Percentiles rank a stretch among this genome's conserved stretches.
Conservation (phyloP, 1,139 yeast genomes). For the Meyerozyma sp. region DNA sequence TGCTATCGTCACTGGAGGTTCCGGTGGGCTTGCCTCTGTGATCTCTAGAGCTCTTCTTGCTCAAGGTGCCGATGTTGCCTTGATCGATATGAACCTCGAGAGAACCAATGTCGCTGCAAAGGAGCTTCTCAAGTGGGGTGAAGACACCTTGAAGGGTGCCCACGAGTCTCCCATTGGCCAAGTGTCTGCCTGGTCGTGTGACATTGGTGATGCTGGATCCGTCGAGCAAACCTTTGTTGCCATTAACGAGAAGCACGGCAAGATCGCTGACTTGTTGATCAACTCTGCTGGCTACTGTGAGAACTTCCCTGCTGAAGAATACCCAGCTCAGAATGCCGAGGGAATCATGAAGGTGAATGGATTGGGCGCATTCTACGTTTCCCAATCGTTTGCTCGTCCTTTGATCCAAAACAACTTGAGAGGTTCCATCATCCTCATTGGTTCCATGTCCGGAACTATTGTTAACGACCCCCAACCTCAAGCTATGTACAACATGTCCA, state of each 20-base stretch:
- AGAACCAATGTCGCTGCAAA: constrained; percentile 56
- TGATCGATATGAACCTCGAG: constrained; percentile 65
- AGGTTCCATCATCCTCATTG: constrained; percentile 42
- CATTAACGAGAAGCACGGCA: constrained; percentile 53
- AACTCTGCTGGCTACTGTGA: constrained; percentile 86
- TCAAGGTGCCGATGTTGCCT: constrained; percentile 67
- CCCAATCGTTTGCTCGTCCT: constrained; percentile 59
- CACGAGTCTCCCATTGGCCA: constrained; percentile 35
- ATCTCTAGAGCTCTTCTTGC: constrained; percentile 65
- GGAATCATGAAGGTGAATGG: constrained; percentile 67
- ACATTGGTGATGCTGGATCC: constrained; percentile 60
- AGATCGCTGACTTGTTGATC: constrained; percentile 59
- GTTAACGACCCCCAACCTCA: constrained; percentile 51
- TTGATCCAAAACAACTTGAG: constrained; percentile 52
- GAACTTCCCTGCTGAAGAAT: constrained; percentile 71
- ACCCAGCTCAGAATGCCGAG: constrained; percentile 68
- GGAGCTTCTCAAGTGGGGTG: constrained; percentile 52
- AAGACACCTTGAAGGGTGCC: constrained; percentile 38
- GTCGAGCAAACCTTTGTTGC: constrained; percentile 52
- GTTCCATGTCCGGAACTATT: constrained; percentile 46
- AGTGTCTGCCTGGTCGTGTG: constrained; percentile 71
- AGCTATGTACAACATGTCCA: constrained; percentile 47
- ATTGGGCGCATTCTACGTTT: constrained; percentile 68
- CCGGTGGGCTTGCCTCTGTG: constrained; percentile 72
- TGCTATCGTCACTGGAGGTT: constrained; percentile 76